Base-by-base conservation (phyloP, 1,284 basidiomycete genomes). In the Marasmius oreades region DNA sequence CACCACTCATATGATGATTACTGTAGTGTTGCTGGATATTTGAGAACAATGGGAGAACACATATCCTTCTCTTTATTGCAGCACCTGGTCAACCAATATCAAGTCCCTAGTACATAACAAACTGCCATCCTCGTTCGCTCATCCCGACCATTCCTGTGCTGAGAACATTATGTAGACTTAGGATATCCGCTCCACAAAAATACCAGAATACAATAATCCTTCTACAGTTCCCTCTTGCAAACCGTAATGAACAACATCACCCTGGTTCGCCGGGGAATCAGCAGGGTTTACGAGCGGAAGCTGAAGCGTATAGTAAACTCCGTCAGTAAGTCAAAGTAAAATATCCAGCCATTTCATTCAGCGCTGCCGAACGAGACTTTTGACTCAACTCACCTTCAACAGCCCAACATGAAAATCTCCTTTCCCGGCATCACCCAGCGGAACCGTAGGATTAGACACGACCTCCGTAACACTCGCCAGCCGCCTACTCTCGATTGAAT, bases 361-460 rank as follows among this genome's bases (percentile, higher is more conserved):
- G 28, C 28, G 10, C 10, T 31, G 4, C 5, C 28, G 10, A 31
- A 31, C 10, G n/a, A n/a, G n/a, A n/a, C n/a, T n/a, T n/a, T n/a
- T n/a, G 18, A 57, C 69, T 51, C 36, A 81, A 59, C 70, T 51
- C 33, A 81, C 80, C 74, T 85, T 84, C 45, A 85, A 66, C 0
- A 85, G 63, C 5, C 77, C 80, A 61, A 84, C 76, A 63, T 85
- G 82, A 70, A 81, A 82, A 52, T 85, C 81, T 7, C 82, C 84
- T 61, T 77, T 72, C 1, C 77, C 82, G n/a, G 67, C 67, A 31
- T 73, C 60, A 6, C 80, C 82, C 0, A 64, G 51, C 4, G 69
- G 61, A 1, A 70, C 71, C 23, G 71, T 74, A 45, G 66, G 65
- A 63, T 84, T 85, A 18, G 70, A 65, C 10, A 72, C 63, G 1